Evolutionary conservation across 2,329 filamentous ascomycete species (phyloP).

Genomic region (Hymenoscyphus scutula): DNA sequence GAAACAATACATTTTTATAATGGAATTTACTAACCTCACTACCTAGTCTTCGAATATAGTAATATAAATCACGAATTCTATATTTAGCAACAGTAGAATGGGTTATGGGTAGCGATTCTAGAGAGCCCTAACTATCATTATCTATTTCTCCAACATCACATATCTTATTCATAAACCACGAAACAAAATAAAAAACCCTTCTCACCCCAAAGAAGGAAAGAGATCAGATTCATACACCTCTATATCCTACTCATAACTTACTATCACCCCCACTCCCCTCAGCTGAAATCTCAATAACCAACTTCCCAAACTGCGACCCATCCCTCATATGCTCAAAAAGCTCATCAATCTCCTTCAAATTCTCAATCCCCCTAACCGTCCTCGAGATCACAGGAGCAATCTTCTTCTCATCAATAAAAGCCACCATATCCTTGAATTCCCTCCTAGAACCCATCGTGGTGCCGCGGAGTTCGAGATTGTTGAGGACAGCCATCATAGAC

Average conservation of each 20-base stretch:
- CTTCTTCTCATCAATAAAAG: conserved; percentile 71
- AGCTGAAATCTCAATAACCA: conserved; percentile 69
- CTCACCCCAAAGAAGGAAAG: too few relatives aligned
- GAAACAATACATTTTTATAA: too few relatives aligned
- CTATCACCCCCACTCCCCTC: conserved; percentile 15
- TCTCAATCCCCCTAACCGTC: conserved; percentile 66
- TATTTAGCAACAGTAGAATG: too few relatives aligned
- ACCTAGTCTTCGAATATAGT: too few relatives aligned
- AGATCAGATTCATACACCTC: neutral
- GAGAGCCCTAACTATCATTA: too few relatives aligned
- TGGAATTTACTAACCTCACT: too few relatives aligned
- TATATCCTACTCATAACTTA: conserved; percentile 25
- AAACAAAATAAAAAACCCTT: too few relatives aligned
- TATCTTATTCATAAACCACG: too few relatives aligned
- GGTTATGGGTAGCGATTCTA: too few relatives aligned
- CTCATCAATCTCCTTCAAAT: conserved; percentile 73
- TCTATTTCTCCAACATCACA: too few relatives aligned
- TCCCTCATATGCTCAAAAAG: conserved; percentile 87
- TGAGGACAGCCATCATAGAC: conserved; percentile 77
- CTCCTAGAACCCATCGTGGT: conserved; percentile 87
- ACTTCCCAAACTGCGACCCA: conserved; percentile 85
- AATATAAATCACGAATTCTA: too few relatives aligned
- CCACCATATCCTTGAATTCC: conserved; percentile 89
- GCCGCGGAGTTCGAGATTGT: conserved; percentile 83
- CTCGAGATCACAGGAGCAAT: conserved; percentile 77